Evolutionary conservation across 805 yeast species (phyloP).

Genomic region (Peterozyma xylosa): DNA sequence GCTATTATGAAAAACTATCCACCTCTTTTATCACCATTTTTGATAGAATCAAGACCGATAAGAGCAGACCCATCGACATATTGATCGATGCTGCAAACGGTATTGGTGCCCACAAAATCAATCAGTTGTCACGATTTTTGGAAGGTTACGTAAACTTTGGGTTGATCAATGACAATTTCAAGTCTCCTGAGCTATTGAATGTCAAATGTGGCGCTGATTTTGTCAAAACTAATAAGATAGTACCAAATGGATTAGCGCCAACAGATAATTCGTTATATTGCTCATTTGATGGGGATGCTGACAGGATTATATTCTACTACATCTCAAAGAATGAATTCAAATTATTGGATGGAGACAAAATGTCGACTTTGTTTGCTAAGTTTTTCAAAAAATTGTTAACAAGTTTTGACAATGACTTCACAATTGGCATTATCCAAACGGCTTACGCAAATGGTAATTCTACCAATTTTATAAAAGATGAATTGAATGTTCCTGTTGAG

Average conservation of each 20-base stretch:
- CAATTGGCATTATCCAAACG: constrained; percentile 88
- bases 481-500: constrained; percentile 65
- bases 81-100: constrained; percentile 93
- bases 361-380: constrained; percentile 75
- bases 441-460: constrained; percentile 97
- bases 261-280: constrained; percentile 51
- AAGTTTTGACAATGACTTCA: constrained; percentile 33
- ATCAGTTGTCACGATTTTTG: constrained; percentile 33
- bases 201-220: constrained; percentile 89
- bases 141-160: constrained; percentile 29
- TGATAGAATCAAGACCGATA: constrained; percentile 13
- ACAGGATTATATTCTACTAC: constrained; percentile 80
- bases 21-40: constrained; percentile 41
- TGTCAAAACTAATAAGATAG: constrained; percentile 80
- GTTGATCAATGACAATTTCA: constrained; percentile 47
- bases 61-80: constrained; percentile 29
- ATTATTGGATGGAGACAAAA: constrained; percentile 87
- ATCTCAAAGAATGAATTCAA: constrained; percentile 31
- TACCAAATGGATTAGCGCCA: constrained; percentile 51
- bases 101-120: constrained; percentile 80
- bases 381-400: constrained; percentile 43
- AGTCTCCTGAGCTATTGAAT: constrained; percentile 55
- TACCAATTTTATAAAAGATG: constrained; percentile 57
- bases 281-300: constrained; percentile 97
- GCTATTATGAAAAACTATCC: constrained; percentile 63